These are phyloP conservation scores for Trypanosoma lewisi DNA, from an alignment of 208 protist genomes.

Conservation along the genomic window DNA sequence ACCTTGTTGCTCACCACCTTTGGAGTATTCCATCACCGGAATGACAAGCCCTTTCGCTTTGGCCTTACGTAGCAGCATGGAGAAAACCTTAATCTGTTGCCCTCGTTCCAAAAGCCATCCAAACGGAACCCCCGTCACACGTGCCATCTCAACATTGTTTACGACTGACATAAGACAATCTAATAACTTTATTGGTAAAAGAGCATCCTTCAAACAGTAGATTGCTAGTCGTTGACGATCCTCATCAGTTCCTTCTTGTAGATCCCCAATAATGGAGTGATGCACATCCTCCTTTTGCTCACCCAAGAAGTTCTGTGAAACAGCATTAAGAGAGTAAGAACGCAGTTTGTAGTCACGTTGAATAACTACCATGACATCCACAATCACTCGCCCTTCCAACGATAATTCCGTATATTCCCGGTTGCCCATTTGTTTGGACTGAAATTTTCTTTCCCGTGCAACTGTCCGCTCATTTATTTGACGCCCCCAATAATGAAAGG, in stretches of 20 bases:
- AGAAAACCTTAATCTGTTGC: slow-evolving; percentile 99
- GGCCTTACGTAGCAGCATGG: slow-evolving; percentile 89
- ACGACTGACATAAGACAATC: slow-evolving; percentile 99
- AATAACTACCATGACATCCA: slow-evolving; percentile 98
- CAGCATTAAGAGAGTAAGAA: slow-evolving; percentile 99
- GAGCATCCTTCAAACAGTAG: slow-evolving; percentile 99
- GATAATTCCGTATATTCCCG: slow-evolving; percentile 97
- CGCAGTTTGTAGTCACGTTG: slow-evolving; percentile 98
- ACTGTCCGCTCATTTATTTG: slow-evolving; percentile 88
- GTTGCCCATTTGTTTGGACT: slow-evolving; percentile 97
- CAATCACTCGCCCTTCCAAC: slow-evolving; percentile 95
- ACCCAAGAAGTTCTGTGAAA: slow-evolving; percentile 97
- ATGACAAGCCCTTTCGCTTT: slow-evolving; percentile 79
- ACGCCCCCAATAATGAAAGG: slow-evolving; percentile 91
- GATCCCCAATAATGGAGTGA: slow-evolving; percentile 97
- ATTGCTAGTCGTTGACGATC: slow-evolving; percentile 97
- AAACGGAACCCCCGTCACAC: slow-evolving; percentile 99
- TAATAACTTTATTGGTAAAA: slow-evolving; percentile 95
- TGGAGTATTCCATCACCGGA: slow-evolving; percentile 72
- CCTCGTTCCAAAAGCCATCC: slow-evolving; percentile 95
- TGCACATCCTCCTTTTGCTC: slow-evolving; percentile 99
- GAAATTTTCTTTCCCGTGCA: slow-evolving; percentile 95
- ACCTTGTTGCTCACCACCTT: slow-evolving; percentile 53
- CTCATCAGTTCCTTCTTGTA: slow-evolving; percentile 96
- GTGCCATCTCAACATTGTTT: slow-evolving; percentile 99